A percentile compares a stretch with the other conserved stretches of the same genome.
These are phyloP conservation scores for Graphiopsis chlorocephala DNA, from an alignment of 2,329 filamentous ascomycete species.

Conservation along the genomic window DNA sequence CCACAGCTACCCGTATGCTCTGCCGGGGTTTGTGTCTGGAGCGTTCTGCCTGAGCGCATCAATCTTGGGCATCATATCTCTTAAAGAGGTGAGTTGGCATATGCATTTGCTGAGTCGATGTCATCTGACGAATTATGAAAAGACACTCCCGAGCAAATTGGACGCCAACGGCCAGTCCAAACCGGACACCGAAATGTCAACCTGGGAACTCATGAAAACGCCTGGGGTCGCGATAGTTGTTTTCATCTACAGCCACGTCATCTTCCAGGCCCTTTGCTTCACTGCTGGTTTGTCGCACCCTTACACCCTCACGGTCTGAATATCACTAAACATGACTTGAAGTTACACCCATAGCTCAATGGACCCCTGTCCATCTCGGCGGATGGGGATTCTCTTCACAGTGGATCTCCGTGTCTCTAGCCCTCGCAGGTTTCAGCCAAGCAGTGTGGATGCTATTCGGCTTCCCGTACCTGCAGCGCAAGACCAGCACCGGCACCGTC, in stretches of 20 bases:
- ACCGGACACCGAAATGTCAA: slow-evolving; percentile 41
- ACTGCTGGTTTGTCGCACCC: slow-evolving; percentile 49
- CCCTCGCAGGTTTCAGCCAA: slow-evolving; percentile 62
- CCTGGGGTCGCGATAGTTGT: slow-evolving; percentile 67
- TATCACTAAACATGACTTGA: not conserved
- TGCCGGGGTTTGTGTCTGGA: slow-evolving; percentile 60
- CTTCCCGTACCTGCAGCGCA: slow-evolving; percentile 66
- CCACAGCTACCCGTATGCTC: slow-evolving; percentile 62
- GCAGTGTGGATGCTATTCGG: slow-evolving; percentile 67
- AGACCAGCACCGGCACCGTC: slow-evolving; percentile 64
- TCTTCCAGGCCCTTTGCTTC: slow-evolving; percentile 68
- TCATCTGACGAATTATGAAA: not conserved
- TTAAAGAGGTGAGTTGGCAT: not conserved
- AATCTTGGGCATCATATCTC: slow-evolving; percentile 7
- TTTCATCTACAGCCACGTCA: slow-evolving; percentile 62
- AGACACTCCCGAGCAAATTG: slow-evolving; percentile 30
- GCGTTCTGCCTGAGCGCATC: slow-evolving; percentile 46
- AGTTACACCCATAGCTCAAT: slow-evolving; percentile 66
- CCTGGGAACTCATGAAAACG: slow-evolving; percentile 55
- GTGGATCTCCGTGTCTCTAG: slow-evolving; percentile 66
- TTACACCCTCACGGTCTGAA: not conserved
- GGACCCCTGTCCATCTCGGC: slow-evolving; percentile 59
- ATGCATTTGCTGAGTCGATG: not conserved
- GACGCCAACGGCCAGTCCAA: slow-evolving; percentile 7
- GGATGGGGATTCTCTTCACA: slow-evolving; percentile 62